phyloP scores from a whole-genome alignment of 352 stramenopile genomes.

The Pythium insidiosum region DNA sequence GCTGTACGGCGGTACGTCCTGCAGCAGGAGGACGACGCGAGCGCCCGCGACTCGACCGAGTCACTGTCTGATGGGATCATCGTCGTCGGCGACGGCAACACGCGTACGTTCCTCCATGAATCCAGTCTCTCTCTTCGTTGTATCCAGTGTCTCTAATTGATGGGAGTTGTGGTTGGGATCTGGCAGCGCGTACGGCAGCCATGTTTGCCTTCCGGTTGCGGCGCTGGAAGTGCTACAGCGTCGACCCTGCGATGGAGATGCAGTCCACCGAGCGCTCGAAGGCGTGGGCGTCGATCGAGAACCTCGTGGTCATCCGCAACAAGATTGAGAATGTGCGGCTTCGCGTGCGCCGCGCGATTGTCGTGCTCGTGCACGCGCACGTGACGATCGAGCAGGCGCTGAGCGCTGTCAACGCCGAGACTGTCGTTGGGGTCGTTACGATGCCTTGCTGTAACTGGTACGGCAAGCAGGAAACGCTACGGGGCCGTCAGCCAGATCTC shows the following conservation, averaged over 20 bases:
- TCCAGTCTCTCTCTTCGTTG: neutral
- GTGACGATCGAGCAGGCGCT: slow-evolving; percentile 70
- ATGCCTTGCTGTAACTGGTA: slow-evolving; percentile 85
- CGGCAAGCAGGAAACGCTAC: slow-evolving; percentile 49
- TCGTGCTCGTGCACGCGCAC: slow-evolving; percentile 75
- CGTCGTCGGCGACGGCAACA: slow-evolving; percentile 73
- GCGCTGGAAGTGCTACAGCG: slow-evolving; percentile 70
- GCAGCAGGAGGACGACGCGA: slow-evolving; percentile 13
- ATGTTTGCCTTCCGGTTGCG: slow-evolving; percentile 69
- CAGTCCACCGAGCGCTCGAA: slow-evolving; percentile 22
- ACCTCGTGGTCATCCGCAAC: slow-evolving; percentile 70
- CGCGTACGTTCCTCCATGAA: slow-evolving; percentile 38
- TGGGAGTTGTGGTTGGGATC: slow-evolving; percentile 2
- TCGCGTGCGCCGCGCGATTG: slow-evolving; percentile 36
- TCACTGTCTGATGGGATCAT: slow-evolving; percentile 52
- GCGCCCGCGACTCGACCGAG: neutral
- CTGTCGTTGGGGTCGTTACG: slow-evolving; percentile 56
- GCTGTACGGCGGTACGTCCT: slow-evolving; percentile 60
- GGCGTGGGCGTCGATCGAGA: slow-evolving; percentile 41
- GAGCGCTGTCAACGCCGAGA: slow-evolving; percentile 46
- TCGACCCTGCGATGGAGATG: slow-evolving; percentile 68
- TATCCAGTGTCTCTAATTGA: neutral
- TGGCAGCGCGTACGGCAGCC: slow-evolving; percentile 55
- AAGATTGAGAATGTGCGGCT: slow-evolving; percentile 83
- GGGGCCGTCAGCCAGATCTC: slow-evolving; percentile 39